Evolutionary conservation across 202 grass and related monocot species (phyloP).

Genomic region (Setaria italica): DNA sequence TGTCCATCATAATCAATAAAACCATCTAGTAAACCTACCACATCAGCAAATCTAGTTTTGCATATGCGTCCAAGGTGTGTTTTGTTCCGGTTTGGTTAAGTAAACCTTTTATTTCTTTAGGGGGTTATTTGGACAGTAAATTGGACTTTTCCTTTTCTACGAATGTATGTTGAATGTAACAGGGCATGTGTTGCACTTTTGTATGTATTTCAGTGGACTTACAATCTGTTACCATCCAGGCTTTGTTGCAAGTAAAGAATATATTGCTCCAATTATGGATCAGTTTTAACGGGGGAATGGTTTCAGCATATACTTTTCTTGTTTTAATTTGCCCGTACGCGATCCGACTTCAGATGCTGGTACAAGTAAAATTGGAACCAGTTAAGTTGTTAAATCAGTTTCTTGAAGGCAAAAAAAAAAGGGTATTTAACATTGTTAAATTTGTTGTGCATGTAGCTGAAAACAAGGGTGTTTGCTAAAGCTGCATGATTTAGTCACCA

Average conservation of each 20-base stretch:
- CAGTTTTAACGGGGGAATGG: not conserved
- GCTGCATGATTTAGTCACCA: not conserved
- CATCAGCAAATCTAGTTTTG: too few species aligned
- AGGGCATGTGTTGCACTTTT: not conserved
- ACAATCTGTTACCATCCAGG: not conserved
- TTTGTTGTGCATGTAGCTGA: not conserved
- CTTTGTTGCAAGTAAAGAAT: not conserved
- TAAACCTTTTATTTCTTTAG: too few species aligned
- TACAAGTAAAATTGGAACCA: not conserved
- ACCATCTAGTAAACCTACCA: too few species aligned
- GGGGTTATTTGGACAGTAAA: too few species aligned
- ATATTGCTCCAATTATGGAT: not conserved
- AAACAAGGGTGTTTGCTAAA: not conserved
- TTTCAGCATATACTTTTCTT: not conserved
- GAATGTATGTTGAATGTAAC: not conserved
- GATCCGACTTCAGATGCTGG: not conserved
- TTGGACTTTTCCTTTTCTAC: not conserved
- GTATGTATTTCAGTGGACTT: not conserved
- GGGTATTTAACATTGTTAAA: not conserved
- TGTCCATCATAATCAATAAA: too few species aligned
- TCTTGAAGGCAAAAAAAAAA: not conserved
- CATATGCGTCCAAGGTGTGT: too few species aligned
- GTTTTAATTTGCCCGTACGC: not conserved
- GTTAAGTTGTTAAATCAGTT: not conserved
- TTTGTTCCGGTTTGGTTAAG: too few species aligned